A percentile compares a stretch with the other conserved stretches of the same genome.
Conservation (phyloP, 1,139 yeast species). For the Saccharomycopsis crataegensis region DNA sequence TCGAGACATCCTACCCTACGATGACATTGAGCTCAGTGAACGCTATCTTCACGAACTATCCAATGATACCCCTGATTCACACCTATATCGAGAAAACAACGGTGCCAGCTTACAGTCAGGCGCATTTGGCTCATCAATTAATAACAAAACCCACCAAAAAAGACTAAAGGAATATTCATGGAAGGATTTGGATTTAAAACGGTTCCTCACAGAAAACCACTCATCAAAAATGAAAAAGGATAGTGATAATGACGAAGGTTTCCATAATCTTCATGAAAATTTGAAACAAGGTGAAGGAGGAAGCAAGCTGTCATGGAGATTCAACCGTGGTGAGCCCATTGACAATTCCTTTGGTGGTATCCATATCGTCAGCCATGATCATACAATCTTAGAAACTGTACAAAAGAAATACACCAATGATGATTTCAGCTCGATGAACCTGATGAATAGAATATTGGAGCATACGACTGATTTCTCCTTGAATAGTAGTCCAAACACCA, state of each 20-base stretch:
- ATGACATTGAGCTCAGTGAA: slow-evolving; percentile 30
- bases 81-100: slow-evolving; percentile 3
- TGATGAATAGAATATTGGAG: background rate
- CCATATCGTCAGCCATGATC: slow-evolving; percentile 13
- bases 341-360: slow-evolving; percentile 9
- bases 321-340: background rate
- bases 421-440: background rate
- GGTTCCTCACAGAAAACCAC: slow-evolving; percentile 24
- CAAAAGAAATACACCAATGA: background rate
- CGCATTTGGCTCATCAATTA: slow-evolving; percentile 26
- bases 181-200: slow-evolving; percentile 31
- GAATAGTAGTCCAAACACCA: slow-evolving; percentile 10
- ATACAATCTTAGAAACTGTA: slow-evolving; percentile 16
- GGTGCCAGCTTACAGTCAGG: slow-evolving; percentile 20
- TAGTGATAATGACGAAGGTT: background rate
- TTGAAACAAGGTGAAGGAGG: no score
- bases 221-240: background rate
- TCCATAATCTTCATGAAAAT: background rate
- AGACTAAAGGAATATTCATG: slow-evolving; percentile 21
- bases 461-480: background rate
- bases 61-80: background rate
- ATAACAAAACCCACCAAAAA: slow-evolving; percentile 20
- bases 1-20: slow-evolving; percentile 30
- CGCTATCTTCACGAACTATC: slow-evolving; percentile 10
- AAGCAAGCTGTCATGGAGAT: background rate